Evolutionary conservation across 352 stramenopile species (phyloP).

Genomic region (Globisporangium takayamanum): DNA sequence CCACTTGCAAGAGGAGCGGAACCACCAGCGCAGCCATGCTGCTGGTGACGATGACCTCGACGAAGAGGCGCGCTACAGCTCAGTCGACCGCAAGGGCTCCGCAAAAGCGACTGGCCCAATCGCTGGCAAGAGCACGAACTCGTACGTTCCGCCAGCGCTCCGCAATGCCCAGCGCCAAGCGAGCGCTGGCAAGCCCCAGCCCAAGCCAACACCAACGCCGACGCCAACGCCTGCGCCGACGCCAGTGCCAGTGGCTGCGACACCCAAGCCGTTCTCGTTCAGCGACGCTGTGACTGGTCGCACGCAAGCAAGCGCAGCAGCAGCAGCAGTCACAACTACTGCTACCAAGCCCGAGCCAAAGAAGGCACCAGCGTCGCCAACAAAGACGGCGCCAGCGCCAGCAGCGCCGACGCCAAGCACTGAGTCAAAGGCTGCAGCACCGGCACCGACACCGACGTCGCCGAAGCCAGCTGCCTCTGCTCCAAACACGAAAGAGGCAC

Average conservation of each 20-base stretch:
- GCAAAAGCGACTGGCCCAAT: not conserved
- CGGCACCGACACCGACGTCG: not conserved
- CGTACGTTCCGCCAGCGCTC: conserved; percentile 66
- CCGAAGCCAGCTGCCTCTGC: not conserved
- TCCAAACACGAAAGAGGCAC: conserved; percentile 3
- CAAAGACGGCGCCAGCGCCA: not conserved
- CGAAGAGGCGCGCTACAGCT: conserved; percentile 95
- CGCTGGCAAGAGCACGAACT: conserved; percentile 23
- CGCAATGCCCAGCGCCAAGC: conserved; percentile 41
- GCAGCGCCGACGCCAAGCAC: not conserved
- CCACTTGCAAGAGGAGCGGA: conserved; percentile 93
- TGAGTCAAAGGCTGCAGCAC: not conserved
- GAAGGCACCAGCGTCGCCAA: not conserved
- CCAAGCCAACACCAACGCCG: conserved; percentile 3
- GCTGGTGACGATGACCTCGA: conserved; percentile 82
- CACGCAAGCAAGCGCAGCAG: conserved; percentile 8
- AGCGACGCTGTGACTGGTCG: conserved; percentile 61
- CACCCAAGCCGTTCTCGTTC: conserved; percentile 56
- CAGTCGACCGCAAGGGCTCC: conserved; percentile 65
- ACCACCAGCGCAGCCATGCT: conserved; percentile 22
- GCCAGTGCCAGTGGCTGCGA: conserved; percentile 7
- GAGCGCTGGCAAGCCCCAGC: conserved; percentile 23
- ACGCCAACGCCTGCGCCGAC: conserved; percentile 2
- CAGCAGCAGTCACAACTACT: too few relatives aligned
- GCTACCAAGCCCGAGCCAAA: conserved; percentile 10